These are phyloP conservation scores for Phalaenopsis aphrodite DNA, from an alignment of 106 monocot genomes.

Conservation along the genomic window DNA sequence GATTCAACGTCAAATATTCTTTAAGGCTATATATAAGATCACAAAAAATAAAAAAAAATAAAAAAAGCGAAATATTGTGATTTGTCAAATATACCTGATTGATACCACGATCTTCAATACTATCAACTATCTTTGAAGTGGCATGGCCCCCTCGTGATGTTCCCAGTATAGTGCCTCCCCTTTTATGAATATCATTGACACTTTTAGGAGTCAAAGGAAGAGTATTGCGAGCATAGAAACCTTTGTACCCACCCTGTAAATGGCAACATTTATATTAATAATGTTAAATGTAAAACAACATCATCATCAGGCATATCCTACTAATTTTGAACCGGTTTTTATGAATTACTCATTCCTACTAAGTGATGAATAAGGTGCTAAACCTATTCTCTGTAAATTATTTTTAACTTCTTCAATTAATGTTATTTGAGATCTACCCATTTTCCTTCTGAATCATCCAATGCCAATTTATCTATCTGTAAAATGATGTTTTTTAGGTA, in stretches of 20 bases:
- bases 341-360: background rate
- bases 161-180: conserved; percentile 79
- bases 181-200: conserved; percentile 85
- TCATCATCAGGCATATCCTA: background rate
- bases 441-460: background rate
- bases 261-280: conserved; percentile 5
- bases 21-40: background rate
- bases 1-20: background rate
- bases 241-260: conserved; percentile 70
- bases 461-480: background rate
- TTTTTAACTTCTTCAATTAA: background rate
- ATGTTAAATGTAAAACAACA: background rate
- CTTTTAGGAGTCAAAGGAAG: conserved; percentile 53
- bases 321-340: background rate
- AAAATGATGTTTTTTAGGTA: background rate
- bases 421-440: background rate
- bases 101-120: conserved; percentile 76
- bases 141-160: conserved; percentile 90
- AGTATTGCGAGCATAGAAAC: conserved; percentile 84
- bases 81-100: conserved; percentile 53
- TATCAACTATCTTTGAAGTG: conserved; percentile 80
- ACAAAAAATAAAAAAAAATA: background rate
- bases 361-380: background rate
- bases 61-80: background rate
- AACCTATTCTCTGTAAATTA: background rate